These are phyloP conservation scores for Pseudogymnoascus sp. DNA, from an alignment of 2,329 filamentous ascomycete genomes.

Conservation along the genomic window DNA sequence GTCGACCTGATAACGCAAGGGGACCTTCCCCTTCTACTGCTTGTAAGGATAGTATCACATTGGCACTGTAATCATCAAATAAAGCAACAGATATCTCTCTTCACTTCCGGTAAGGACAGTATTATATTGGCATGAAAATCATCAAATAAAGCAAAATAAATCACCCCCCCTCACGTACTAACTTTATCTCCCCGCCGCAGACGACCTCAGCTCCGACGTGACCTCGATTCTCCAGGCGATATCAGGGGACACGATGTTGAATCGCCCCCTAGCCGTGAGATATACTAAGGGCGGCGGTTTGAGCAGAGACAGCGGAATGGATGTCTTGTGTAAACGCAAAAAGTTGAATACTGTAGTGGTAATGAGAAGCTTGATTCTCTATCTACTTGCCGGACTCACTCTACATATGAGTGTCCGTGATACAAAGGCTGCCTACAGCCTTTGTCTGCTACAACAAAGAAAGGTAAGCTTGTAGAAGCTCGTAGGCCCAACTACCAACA, in stretches of 20 bases:
- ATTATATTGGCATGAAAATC: not conserved
- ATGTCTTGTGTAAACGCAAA: not conserved
- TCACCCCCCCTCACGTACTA: not conserved
- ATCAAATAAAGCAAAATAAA: not conserved
- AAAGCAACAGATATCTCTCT: not conserved
- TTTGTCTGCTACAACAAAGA: too few relatives aligned
- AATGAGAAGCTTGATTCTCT: too few relatives aligned
- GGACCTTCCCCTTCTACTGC: not conserved
- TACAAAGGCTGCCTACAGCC: too few relatives aligned
- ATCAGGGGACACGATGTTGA: not conserved
- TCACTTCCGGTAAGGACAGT: not conserved
- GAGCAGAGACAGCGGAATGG: not conserved
- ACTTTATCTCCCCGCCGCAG: not conserved
- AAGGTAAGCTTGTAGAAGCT: too few relatives aligned
- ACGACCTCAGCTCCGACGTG: not conserved
- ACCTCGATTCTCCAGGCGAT: not conserved
- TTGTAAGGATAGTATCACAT: not conserved
- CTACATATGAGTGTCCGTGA: too few relatives aligned
- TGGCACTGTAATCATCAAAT: not conserved
- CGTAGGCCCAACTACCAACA: too few relatives aligned
- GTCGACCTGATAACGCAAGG: not conserved
- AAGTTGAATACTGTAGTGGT: too few relatives aligned
- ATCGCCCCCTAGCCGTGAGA: not conserved
- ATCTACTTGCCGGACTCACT: too few relatives aligned
- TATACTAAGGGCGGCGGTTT: not conserved